Evolutionary conservation across 2,329 filamentous ascomycete species (phyloP).

Genomic region (Triangularia verruculosa): DNA sequence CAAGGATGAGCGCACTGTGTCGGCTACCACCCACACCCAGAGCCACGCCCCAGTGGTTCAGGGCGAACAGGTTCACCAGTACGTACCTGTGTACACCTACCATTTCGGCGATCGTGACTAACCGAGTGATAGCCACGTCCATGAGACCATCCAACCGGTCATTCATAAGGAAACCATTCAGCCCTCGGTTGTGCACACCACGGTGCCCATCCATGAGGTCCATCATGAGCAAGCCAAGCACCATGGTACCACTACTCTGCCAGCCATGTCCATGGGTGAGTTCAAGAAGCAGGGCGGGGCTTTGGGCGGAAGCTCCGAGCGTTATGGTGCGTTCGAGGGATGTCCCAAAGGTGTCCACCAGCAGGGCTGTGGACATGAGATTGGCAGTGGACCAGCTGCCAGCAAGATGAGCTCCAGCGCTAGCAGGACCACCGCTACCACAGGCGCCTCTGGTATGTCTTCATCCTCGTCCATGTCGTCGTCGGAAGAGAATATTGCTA

Average conservation of each 20-base stretch:
- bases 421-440: constrained; percentile 10
- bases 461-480: not conserved
- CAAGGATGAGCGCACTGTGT: constrained; percentile 46
- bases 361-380: constrained; percentile 29
- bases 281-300: constrained; percentile 55
- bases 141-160: constrained; percentile 68
- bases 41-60: constrained; percentile 47
- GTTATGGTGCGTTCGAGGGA: constrained; percentile 57
- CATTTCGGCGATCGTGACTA: not conserved
- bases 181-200: constrained; percentile 67
- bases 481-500: not conserved
- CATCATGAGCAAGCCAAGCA: constrained; percentile 66
- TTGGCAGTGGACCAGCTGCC: not conserved
- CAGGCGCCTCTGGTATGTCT: constrained; percentile 13
- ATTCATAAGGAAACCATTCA: constrained; percentile 68
- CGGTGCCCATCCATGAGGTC: constrained; percentile 67
- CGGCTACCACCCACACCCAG: constrained; percentile 48
- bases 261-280: constrained; percentile 61
- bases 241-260: constrained; percentile 62
- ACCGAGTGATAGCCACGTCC: constrained; percentile 45
- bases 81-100: not conserved
- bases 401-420: not conserved
- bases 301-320: constrained; percentile 52
- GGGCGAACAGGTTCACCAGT: constrained; percentile 62
- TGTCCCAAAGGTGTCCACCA: constrained; percentile 50